A percentile compares a stretch with the other conserved stretches of the same genome.
phyloP scores from a whole-genome alignment of 1,139 yeast species.

The Diutina catenulata region DNA sequence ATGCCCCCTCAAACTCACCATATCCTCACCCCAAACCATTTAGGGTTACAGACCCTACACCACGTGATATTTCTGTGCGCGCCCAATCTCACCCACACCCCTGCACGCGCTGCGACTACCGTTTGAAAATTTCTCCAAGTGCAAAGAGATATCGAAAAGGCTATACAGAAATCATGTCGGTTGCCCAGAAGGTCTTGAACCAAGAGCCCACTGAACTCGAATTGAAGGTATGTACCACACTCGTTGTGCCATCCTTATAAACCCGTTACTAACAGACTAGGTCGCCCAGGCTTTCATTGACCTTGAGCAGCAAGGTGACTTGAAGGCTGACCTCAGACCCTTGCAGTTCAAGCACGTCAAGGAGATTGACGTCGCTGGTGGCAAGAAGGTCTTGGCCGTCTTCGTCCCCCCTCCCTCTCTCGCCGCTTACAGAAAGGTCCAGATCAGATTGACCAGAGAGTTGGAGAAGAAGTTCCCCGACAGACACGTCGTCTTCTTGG shows the following conservation, averaged over 20 bases:
- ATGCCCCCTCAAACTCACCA: too few species aligned
- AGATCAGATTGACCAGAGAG: slow-evolving; percentile 96
- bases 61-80: too few species aligned
- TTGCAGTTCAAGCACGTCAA: slow-evolving; percentile 97
- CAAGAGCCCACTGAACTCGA: slow-evolving; percentile 95
- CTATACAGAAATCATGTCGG: slow-evolving; percentile 55
- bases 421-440: slow-evolving; percentile 92
- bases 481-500: slow-evolving; percentile 98
- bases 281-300: slow-evolving; percentile 98
- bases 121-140: slow-evolving; percentile 5
- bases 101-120: too few species aligned
- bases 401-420: slow-evolving; percentile 97
- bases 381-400: slow-evolving; percentile 97
- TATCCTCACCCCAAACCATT: too few species aligned
- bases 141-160: background rate
- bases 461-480: slow-evolving; percentile 99
- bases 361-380: slow-evolving; percentile 96
- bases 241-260: too few species aligned
- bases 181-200: slow-evolving; percentile 88
- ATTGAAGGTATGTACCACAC: too few species aligned
- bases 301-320: slow-evolving; percentile 85
- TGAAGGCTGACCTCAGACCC: slow-evolving; percentile 96
- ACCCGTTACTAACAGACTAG: too few species aligned
- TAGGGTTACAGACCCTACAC: too few species aligned
- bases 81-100: too few species aligned